Evolutionary conservation across 371 early-diverging fungal species (phyloP).

Genomic region (Lichtheimia ramosa): DNA sequence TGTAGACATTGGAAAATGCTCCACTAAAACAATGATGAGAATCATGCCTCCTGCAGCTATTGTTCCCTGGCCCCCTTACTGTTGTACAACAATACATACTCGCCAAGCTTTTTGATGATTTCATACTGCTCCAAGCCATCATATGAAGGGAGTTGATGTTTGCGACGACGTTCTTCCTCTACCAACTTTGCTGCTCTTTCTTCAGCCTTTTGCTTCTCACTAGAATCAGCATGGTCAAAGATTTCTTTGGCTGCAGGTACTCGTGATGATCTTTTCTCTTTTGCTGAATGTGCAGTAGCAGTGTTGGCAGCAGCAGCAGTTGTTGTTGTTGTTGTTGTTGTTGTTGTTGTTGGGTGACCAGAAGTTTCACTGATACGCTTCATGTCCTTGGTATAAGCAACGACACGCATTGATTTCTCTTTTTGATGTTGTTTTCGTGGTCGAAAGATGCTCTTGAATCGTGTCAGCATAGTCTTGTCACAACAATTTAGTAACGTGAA

Average conservation of each 20-base stretch:
- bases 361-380: not conserved
- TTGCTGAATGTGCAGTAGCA: conserved; percentile 1
- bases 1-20: conserved; percentile 83
- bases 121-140: conserved; percentile 53
- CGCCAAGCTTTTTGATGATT: conserved; percentile 64
- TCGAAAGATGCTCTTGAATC: conserved; percentile 7
- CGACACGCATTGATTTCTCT: not conserved
- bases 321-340: no score
- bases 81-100: conserved; percentile 46
- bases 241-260: not conserved
- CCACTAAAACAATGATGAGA: conserved; percentile 53
- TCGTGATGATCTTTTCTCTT: not conserved
- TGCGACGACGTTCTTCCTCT: conserved; percentile 12
- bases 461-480: conserved; percentile 1
- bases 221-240: not conserved
- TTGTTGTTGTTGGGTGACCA: not conserved
- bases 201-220: conserved; percentile 9
- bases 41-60: not conserved
- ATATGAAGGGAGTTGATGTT: conserved; percentile 45
- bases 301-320: not conserved
- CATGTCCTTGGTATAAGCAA: conserved; percentile 3
- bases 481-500: not conserved
- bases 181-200: conserved; percentile 12
- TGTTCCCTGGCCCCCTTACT: not conserved
- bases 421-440: conserved; percentile 6